Evolutionary conservation across 495 filamentous ascomycete genomes (phyloP).

Genomic region (Neurospora tetrasperma): DNA sequence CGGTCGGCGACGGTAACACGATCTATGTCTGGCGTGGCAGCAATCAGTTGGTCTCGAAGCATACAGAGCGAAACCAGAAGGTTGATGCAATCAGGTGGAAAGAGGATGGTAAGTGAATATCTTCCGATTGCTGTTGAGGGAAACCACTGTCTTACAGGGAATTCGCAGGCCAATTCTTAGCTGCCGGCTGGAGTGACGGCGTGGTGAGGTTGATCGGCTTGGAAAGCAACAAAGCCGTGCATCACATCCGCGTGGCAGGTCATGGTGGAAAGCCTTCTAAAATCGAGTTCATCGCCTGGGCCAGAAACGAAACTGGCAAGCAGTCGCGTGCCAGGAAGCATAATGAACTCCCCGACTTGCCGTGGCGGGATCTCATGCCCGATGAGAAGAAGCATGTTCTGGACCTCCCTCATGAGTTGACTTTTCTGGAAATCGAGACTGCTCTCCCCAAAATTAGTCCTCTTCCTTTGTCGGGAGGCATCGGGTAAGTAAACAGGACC

Average conservation of each 20-base stretch:
- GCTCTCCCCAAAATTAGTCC: conserved; percentile 71
- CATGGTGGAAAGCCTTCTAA: conserved; percentile 22
- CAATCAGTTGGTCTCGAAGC: conserved; percentile 34
- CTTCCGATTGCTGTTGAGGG: conserved; percentile 13
- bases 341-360: neutral
- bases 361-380: conserved; percentile 26
- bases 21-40: conserved; percentile 47
- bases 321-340: neutral
- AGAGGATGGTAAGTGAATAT: conserved; percentile 49
- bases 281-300: conserved; percentile 65
- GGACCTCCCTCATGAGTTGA: conserved; percentile 69
- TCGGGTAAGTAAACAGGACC: conserved; percentile 34
- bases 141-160: neutral
- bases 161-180: conserved; percentile 54
- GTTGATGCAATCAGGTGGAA: conserved; percentile 61
- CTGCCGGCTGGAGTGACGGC: conserved; percentile 67
- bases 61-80: conserved; percentile 37
- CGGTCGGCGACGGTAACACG: conserved; percentile 59
- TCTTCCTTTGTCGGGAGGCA: conserved; percentile 48
- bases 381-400: conserved; percentile 26
- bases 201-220: conserved; percentile 59
- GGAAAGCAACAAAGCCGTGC: conserved; percentile 67
- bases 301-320: conserved; percentile 51
- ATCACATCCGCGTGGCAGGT: conserved; percentile 45
- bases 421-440: conserved; percentile 67